Percentiles rank a stretch among this genome's conserved stretches.
Conservation (phyloP, 2,329 filamentous ascomycete species). For the Coniella lustricola region DNA sequence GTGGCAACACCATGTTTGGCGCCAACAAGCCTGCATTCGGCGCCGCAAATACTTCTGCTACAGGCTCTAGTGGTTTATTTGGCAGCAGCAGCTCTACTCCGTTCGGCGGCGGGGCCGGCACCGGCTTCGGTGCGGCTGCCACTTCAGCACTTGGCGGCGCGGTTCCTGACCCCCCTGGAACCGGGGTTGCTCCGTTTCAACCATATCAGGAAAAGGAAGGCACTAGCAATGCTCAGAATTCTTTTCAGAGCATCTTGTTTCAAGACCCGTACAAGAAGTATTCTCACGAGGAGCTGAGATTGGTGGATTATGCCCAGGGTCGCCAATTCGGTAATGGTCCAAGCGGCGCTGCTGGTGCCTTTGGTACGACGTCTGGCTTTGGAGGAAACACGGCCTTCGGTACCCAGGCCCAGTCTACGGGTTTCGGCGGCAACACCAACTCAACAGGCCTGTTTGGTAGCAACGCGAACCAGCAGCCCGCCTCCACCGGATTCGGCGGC, state of each 20-base stretch:
- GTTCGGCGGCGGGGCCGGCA: conserved; percentile 32
- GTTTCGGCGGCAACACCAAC: conserved; percentile 27
- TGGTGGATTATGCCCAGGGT: conserved; percentile 84
- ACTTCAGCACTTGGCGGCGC: conserved; percentile 44
- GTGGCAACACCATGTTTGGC: conserved; percentile 46
- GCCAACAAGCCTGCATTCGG: conserved; percentile 41
- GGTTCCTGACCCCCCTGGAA: conserved; percentile 59
- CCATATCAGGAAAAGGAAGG: conserved; percentile 68
- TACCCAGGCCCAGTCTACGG: conserved; percentile 30
- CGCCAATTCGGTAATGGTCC: conserved; percentile 84
- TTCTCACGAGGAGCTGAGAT: conserved; percentile 75
- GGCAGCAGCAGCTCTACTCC: conserved; percentile 31
- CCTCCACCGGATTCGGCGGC: conserved; percentile 36
- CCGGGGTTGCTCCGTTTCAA: conserved; percentile 61
- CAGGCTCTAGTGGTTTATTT: conserved; percentile 37
- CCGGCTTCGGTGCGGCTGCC: conserved; percentile 35
- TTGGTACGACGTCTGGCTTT: conserved; percentile 56
- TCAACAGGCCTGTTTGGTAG: conserved; percentile 34
- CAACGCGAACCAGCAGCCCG: conserved; percentile 26
- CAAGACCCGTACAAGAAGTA: conserved; percentile 79
- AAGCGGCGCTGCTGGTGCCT: conserved; percentile 74
- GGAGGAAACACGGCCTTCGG: conserved; percentile 43
- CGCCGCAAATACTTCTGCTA: conserved; percentile 28
- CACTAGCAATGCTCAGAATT: conserved; percentile 46
- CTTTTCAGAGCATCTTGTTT: conserved; percentile 75